phyloP scores from a whole-genome alignment of 208 protist species.

The Leishmania arabica region DNA sequence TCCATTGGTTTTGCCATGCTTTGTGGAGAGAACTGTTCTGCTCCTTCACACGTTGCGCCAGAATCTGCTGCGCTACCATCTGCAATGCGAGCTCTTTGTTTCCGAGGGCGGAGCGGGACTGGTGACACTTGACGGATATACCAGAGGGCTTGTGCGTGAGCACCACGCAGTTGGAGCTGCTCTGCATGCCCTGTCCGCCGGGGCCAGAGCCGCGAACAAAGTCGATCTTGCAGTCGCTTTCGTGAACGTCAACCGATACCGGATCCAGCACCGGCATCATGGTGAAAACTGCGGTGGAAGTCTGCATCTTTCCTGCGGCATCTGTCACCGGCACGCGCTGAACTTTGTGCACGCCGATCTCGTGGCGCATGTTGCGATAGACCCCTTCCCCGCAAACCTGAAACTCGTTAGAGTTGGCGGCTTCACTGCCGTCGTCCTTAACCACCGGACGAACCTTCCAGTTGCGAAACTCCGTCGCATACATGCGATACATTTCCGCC shows the following conservation, averaged over 20 bases:
- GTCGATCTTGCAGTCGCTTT: slow-evolving; percentile 87
- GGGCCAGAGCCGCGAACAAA: slow-evolving; percentile 89
- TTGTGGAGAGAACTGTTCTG: slow-evolving; percentile 78
- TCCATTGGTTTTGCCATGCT: slow-evolving; percentile 85
- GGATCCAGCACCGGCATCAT: slow-evolving; percentile 88
- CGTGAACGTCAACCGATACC: slow-evolving; percentile 86
- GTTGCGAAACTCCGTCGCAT: slow-evolving; percentile 51
- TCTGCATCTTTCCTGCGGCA: slow-evolving; percentile 89
- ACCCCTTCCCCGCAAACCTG: slow-evolving; percentile 65
- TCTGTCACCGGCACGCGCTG: slow-evolving; percentile 91
- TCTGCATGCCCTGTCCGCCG: slow-evolving; percentile 91
- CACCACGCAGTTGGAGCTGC: slow-evolving; percentile 87
- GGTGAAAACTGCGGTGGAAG: slow-evolving; percentile 85
- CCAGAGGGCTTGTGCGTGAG: slow-evolving; percentile 88
- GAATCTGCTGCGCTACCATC: slow-evolving; percentile 85
- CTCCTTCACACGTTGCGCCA: slow-evolving; percentile 59
- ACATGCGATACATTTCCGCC: slow-evolving; percentile 72
- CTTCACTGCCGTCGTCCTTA: slow-evolving; percentile 33
- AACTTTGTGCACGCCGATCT: slow-evolving; percentile 93
- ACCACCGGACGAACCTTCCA: slow-evolving; percentile 41
- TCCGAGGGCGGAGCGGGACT: slow-evolving; percentile 82
- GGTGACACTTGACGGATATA: slow-evolving; percentile 91
- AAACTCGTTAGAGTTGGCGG: slow-evolving; percentile 34
- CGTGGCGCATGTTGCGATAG: slow-evolving; percentile 82
- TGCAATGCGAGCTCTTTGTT: slow-evolving; percentile 91